Base-by-base conservation (phyloP, 345 rosid species). In the Hevea brasiliensis region DNA sequence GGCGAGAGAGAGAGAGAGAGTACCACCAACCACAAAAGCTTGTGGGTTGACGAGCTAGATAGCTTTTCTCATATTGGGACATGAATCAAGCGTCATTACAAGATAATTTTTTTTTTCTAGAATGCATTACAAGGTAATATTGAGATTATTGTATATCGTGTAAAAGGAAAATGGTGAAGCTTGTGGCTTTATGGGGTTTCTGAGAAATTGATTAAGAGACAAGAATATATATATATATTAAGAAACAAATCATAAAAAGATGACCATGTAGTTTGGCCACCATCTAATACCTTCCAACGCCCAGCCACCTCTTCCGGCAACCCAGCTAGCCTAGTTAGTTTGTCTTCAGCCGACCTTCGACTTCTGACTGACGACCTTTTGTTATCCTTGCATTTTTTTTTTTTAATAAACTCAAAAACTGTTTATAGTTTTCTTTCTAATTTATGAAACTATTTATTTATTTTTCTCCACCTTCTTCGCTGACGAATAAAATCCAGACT, bases 241-340 rank as follows among this genome's bases (percentile, higher is more conserved):
- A 45, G 55, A 70, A 37, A 40, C 0, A 3, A 54, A 27, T 54
- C 9, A 29, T 7, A 3, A 2, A 10, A n/a, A 45, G 27, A 47
- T 44, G 45, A 18, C 29, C 3, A 20, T 66, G 74, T 59, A 65
- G 72, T 71, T 65, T 21, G 72, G 67, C 58, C 61, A 58, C 71
- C 80, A 64, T 55, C 74, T 71, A 47, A 64, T 56, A 44, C 32
- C 68, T 26, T 62, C 64, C 9, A 70, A 57, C 62, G 37, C 12
- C 67, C 40, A 70, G 45, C 66, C 0, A 41, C 55, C 37, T 54
- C 27, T 23, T 32, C 24, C 24, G 40, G 62, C 61, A 9, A 53
- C n/a, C 68, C 50, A 53, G 24, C 27, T 2, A 12, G 0, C 2
- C 3, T 32, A 68, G 37, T 24, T 58, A n/a, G n/a, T n/a, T n/a